phyloP scores from a whole-genome alignment of 495 filamentous ascomycete species.

The Neurospora terricola region DNA sequence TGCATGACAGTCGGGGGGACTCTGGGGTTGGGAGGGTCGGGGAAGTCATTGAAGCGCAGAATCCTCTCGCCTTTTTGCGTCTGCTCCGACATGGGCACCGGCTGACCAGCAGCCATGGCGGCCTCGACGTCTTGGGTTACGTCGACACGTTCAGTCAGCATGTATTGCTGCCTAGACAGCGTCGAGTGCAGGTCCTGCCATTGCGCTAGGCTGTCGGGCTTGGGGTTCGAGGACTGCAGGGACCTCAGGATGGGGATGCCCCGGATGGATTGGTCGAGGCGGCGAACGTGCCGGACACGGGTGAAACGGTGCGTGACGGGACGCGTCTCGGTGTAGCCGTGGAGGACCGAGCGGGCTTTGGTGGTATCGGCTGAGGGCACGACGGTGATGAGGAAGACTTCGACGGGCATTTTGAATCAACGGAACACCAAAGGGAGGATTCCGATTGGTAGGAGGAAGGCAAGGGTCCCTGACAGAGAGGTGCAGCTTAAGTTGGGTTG shows the following conservation, averaged over 20 bases:
- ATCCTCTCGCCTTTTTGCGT: conserved; percentile 10
- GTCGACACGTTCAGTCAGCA: conserved; percentile 30
- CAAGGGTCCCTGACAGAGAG: background rate
- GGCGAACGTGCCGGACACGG: conserved; percentile 25
- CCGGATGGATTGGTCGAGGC: conserved; percentile 11
- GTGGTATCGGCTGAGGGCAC: conserved; percentile 22
- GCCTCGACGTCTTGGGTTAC: conserved; percentile 26
- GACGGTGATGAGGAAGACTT: conserved; percentile 32
- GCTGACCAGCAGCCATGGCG: background rate
- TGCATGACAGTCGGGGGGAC: conserved; percentile 21
- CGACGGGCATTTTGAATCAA: conserved; percentile 23
- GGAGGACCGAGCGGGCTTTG: conserved; percentile 28
- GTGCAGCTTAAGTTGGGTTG: background rate
- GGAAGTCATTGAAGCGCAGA: conserved; percentile 33
- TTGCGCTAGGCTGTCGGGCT: conserved; percentile 1
- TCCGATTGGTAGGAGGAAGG: background rate
- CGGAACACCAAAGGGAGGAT: background rate
- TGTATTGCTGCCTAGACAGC: conserved; percentile 28
- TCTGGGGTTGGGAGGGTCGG: conserved; percentile 26
- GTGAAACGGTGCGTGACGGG: conserved; percentile 23
- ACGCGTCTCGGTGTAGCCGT: conserved; percentile 30
- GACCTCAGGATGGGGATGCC: conserved; percentile 19
- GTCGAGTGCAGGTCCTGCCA: conserved; percentile 34
- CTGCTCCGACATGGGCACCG: background rate
- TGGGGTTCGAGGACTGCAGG: conserved; percentile 19